Evolutionary conservation across 1,284 basidiomycete genomes (phyloP).

Genomic region (Schizophyllum commune): DNA sequence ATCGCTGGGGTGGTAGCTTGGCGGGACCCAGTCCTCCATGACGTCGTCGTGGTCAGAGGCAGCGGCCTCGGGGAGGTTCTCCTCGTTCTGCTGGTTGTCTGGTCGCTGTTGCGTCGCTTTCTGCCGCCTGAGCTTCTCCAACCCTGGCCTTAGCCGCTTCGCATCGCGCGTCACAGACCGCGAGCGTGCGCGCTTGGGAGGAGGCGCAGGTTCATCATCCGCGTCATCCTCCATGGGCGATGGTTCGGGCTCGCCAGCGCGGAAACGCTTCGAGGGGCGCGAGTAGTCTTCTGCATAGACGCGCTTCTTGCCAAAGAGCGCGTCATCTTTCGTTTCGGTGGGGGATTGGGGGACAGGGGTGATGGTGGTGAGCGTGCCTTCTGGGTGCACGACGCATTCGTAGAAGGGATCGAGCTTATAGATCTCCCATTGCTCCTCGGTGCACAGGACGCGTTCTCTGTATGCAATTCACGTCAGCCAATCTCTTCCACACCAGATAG

Average conservation of each 20-base stretch:
- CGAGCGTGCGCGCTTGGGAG: neutral
- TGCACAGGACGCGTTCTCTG: conserved; percentile 43
- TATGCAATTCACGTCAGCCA: conserved; percentile 6
- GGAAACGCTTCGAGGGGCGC: conserved; percentile 16
- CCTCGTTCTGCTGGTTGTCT: neutral
- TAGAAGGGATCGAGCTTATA: conserved; percentile 70
- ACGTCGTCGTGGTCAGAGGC: neutral
- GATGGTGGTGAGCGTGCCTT: conserved; percentile 36
- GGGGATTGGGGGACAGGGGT: conserved; percentile 17
- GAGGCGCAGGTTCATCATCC: neutral
- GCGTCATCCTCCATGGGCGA: conserved; percentile 10
- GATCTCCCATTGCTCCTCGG: conserved; percentile 75
- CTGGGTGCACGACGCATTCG: conserved; percentile 46
- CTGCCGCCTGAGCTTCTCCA: neutral
- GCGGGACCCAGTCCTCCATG: neutral
- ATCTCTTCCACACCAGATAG: neutral
- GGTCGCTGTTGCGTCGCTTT: neutral
- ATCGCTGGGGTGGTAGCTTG: neutral
- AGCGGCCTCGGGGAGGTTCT: too few species aligned
- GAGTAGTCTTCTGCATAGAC: conserved; percentile 18
- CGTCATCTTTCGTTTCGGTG: conserved; percentile 10
- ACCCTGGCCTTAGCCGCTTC: neutral
- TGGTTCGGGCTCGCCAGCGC: neutral
- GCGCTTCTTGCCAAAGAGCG: conserved; percentile 16
- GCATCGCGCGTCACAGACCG: neutral